Conservation (phyloP, 192 early-diverging fungal genomes). For the Cladochytrium replicatum region DNA sequence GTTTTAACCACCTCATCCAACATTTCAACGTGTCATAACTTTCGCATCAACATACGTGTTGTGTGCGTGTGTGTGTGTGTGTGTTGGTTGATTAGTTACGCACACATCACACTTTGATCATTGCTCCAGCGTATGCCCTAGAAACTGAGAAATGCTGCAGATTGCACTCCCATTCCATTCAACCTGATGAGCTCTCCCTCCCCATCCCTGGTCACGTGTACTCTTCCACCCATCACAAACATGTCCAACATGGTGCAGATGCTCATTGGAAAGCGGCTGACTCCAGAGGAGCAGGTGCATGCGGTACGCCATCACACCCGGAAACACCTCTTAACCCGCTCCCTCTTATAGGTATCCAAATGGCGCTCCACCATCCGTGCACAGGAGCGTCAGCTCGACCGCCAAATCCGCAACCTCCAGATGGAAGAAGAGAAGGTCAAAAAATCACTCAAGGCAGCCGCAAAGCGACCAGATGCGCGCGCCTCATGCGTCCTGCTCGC, state of each 20-base stretch:
- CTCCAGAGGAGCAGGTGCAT: constrained; percentile 41
- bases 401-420: constrained; percentile 68
- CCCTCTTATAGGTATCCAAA: constrained; percentile 65
- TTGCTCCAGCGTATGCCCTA: no score
- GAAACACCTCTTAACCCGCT: neutral
- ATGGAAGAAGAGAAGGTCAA: constrained; percentile 79
- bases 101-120: no score
- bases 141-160: no score
- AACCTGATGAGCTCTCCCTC: no score
- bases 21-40: no score
- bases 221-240: no score
- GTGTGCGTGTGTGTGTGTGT: no score
- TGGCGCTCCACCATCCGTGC: constrained; percentile 74
- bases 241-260: constrained; percentile 30
- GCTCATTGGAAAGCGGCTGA: constrained; percentile 26
- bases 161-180: no score
- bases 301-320: neutral
- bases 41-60: no score
- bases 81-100: no score
- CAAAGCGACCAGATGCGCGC: constrained; percentile 73
- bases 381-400: constrained; percentile 82
- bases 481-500: constrained; percentile 58
- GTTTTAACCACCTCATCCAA: no score
- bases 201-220: no score
- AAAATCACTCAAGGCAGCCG: constrained; percentile 65